Base-by-base conservation (phyloP, 1,284 basidiomycete species). In the Rhodotorula mucilaginosa region DNA sequence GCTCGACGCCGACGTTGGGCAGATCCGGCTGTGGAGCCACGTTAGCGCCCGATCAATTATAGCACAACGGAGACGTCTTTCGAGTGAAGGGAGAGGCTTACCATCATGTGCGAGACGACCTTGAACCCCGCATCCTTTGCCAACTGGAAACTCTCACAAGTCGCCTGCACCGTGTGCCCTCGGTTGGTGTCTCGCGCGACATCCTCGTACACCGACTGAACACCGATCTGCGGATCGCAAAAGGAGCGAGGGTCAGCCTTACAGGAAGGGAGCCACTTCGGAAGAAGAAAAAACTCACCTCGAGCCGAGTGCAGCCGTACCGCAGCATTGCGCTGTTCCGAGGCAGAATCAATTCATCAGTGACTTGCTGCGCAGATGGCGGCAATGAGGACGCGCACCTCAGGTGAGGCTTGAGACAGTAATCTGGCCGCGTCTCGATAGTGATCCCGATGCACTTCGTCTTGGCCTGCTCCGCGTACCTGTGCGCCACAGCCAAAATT, bases 81-180 rank as follows among this genome's bases (percentile, higher is more conserved):
- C 26, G 0, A 15, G 65, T 26, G 29, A 5, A 4, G 58, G 47
- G 21, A 3, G 34, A 48, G 31, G 51, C 77, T 21, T 26, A 78
- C 79, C 94, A 97, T 97, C 94, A 97, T 97, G 80, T 97, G 94
- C 26, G 93, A 93, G 56, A 97, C 95, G 68, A 97, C 93, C 83
- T 99, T 99, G 89, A 98, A 99, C 16, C 96, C 96, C 1, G 96
- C 96, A 78, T 99, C 96, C 82, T 99, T 99, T 49, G 95, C 91
- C 77, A 99, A 88, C 80, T 99, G 97, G 83, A 99, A 99, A 10
- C 92, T 94, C 82, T 99, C 96, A 71, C 91, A 90, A 66, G 98
- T 96, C 12, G 97, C 94, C 72, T 94, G 93, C 64, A 99, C 96
- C 34, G 97, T 99, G 83, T 99, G 97, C 3, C 83, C 83, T 61